Conservation (phyloP, 176 grass and related monocot genomes). For the Zoysia japonica region DNA sequence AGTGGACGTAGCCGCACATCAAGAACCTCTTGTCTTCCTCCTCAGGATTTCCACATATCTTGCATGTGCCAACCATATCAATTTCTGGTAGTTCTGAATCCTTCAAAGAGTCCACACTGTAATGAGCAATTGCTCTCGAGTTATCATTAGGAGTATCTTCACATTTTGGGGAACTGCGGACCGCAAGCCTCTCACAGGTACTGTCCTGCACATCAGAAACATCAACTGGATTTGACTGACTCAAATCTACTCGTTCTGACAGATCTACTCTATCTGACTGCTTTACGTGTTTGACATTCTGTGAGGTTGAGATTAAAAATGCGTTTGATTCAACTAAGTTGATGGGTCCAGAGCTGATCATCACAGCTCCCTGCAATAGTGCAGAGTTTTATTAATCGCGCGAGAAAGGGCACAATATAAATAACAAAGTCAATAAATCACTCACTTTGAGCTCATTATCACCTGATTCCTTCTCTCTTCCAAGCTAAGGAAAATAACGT, state of each 20-base stretch:
- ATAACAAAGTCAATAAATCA: constrained; percentile 21
- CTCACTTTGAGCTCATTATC: constrained; percentile 49
- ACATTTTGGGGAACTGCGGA: constrained; percentile 28
- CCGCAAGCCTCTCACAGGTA: constrained; percentile 49
- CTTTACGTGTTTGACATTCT: constrained; percentile 36
- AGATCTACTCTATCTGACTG: constrained; percentile 46
- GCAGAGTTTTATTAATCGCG: constrained; percentile 20
- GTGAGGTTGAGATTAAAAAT: constrained; percentile 27
- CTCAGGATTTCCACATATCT: constrained; percentile 72
- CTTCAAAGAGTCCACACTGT: constrained; percentile 31
- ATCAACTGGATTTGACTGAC: constrained; percentile 49
- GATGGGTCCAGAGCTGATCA: constrained; percentile 28
- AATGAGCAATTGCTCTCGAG: constrained; percentile 35
- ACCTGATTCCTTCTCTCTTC: constrained; percentile 30
- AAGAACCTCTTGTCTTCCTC: constrained; percentile 74
- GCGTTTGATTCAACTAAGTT: constrained; percentile 42
- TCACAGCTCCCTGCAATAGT: constrained; percentile 46
- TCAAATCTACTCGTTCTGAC: constrained; percentile 43
- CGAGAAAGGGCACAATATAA: constrained; percentile 12
- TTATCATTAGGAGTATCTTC: constrained; percentile 36
- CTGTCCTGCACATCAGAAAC: constrained; percentile 31
- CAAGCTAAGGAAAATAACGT: constrained; percentile 46
- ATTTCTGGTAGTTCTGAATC: constrained; percentile 32
- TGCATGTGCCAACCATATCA: constrained; percentile 54
- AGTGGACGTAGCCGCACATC: constrained; percentile 65